Conservation (phyloP, 2,329 filamentous ascomycete genomes). For the Biscogniauxia marginata region DNA sequence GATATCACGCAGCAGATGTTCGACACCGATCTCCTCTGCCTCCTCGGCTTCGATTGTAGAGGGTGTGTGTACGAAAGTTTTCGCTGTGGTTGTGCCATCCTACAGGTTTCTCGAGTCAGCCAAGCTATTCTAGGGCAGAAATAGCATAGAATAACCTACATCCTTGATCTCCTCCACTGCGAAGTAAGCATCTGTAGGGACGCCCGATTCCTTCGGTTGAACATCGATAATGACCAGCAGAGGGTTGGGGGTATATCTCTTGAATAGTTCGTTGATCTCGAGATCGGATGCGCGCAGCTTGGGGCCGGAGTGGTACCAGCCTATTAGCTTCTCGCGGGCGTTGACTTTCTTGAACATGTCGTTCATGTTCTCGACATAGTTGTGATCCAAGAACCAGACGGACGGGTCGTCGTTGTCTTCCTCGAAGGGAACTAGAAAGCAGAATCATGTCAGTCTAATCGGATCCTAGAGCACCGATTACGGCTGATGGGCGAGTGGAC, state of each 20-base stretch:
- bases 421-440: conserved; percentile 81
- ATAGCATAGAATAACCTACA: conserved; percentile 52
- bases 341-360: conserved; percentile 99
- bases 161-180: conserved; percentile 99
- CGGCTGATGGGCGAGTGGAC: conserved; percentile 25
- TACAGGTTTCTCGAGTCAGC: conserved; percentile 38
- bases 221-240: conserved; percentile 97
- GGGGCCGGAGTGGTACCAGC: conserved; percentile 98
- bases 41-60: conserved; percentile 99
- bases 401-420: conserved; percentile 98
- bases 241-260: conserved; percentile 96
- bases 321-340: conserved; percentile 96
- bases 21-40: conserved; percentile 97
- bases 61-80: conserved; percentile 97
- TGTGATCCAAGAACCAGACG: conserved; percentile 99
- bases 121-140: background rate
- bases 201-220: conserved; percentile 94
- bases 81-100: conserved; percentile 95
- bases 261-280: conserved; percentile 99
- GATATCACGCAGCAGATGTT: conserved; percentile 96
- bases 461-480: background rate
- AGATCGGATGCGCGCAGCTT: conserved; percentile 96
- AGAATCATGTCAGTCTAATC: conserved; percentile 14
- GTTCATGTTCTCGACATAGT: conserved; percentile 99
- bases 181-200: conserved; percentile 98